phyloP scores from a whole-genome alignment of 148 eudicot genomes.

The Nepenthes mirabilis region DNA sequence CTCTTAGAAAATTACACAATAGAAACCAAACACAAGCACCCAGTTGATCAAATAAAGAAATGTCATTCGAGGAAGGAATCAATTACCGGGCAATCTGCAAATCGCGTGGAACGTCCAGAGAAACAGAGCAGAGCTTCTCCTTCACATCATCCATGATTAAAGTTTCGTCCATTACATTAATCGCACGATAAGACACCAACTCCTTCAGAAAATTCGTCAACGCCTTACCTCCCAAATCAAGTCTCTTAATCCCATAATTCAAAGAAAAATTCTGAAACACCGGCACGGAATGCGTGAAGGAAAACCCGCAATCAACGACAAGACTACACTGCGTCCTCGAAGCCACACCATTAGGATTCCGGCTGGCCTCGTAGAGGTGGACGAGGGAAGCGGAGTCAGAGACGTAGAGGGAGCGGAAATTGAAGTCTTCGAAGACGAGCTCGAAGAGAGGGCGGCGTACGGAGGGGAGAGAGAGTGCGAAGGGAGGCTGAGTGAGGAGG shows the following conservation, averaged over 20 bases:
- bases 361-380: constrained; percentile 59
- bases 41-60: not conserved
- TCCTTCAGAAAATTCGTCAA: constrained; percentile 82
- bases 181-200: constrained; percentile 61
- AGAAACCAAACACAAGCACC: not conserved
- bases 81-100: constrained; percentile 65
- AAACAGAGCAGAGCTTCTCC: constrained; percentile 83
- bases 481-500: constrained; percentile 62
- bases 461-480: constrained; percentile 38
- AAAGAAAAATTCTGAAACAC: constrained; percentile 66
- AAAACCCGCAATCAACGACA: constrained; percentile 83
- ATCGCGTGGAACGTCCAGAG: constrained; percentile 62
- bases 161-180: constrained; percentile 97
- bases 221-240: constrained; percentile 92
- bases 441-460: constrained; percentile 48
- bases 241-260: constrained; percentile 70
- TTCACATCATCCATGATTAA: constrained; percentile 81
- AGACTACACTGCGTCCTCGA: constrained; percentile 59
- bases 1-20: no score
- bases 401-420: constrained; percentile 41
- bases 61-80: not conserved
- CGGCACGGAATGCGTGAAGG: constrained; percentile 69
- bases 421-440: constrained; percentile 72
- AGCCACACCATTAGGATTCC: constrained; percentile 50
- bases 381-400: constrained; percentile 60